These are phyloP conservation scores for Aspergillus sergii DNA, from an alignment of 2,329 filamentous ascomycete genomes.

Conservation along the genomic window DNA sequence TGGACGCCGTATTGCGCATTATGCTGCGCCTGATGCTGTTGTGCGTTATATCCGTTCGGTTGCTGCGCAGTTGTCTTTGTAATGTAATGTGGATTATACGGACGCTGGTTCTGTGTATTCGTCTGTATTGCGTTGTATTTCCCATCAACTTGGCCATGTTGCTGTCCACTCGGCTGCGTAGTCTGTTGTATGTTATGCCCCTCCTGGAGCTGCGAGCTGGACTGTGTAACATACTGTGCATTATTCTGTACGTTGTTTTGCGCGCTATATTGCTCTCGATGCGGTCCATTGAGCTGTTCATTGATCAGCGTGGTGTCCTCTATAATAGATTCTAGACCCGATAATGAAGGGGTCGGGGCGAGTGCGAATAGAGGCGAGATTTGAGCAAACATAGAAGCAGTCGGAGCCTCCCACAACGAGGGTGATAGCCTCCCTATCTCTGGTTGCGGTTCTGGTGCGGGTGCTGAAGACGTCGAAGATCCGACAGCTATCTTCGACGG, in stretches of 20 bases:
- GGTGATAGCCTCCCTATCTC: not conserved
- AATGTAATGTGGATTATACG: not conserved
- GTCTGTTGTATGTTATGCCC: not conserved
- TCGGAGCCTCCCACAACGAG: not conserved
- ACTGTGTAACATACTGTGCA: not conserved
- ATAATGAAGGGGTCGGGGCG: not conserved
- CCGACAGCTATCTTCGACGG: not conserved
- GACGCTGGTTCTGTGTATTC: not conserved
- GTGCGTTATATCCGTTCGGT: not conserved
- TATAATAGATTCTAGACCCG: not conserved
- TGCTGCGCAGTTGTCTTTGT: not conserved
- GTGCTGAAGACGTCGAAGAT: not conserved
- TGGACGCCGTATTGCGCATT: not conserved
- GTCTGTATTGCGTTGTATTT: not conserved
- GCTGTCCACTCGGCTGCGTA: not conserved
- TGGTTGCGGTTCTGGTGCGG: not conserved
- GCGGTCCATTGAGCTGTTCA: not conserved
- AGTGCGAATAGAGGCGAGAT: not conserved
- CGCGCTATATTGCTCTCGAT: not conserved
- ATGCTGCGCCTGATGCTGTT: not conserved
- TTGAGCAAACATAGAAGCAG: not conserved
- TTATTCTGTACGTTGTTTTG: not conserved
- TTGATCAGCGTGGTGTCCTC: not conserved
- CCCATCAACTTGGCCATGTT: not conserved
- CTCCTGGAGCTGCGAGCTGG: not conserved